Base-by-base conservation (phyloP, 306 rosid species). In the Castanea mollissima region DNA sequence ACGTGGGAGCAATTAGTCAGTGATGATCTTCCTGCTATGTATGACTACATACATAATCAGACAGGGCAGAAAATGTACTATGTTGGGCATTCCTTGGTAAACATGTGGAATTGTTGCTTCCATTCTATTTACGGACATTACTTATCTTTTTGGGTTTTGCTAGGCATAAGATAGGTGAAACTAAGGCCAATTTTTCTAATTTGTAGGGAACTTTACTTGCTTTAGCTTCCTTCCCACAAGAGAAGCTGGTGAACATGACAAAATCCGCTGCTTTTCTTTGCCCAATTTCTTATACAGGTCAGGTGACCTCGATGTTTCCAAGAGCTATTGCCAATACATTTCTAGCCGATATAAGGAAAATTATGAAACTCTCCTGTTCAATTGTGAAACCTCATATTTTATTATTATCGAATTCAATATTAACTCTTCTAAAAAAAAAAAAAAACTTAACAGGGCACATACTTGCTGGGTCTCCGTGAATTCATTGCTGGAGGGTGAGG, bases 1-100 rank as follows among this genome's bases (percentile, higher is more conserved):
- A 87, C 99, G 69, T 95, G 99, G 99, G 98, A 92, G 91, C 97
- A 93, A 86, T 81, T 92, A 52, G 97, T 90, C 8, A 89, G 97
- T 60, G 85, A 88, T 83, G 99, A 95, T 84, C 90, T 95, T 74
- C 95, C 99, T 18, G 92, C 95, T 34, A 91, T 92, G 55, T 69
- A 91, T 75, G 81, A 86, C 73, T 89, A 95, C 83, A 97, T 95
- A 73, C 86, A 81, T 77, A 80, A 86, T 87, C 90, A 86, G 83
- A 49, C 54, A 49, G 5, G 54, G 54, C 54, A 49, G 54, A 49
- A 49, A 49, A 16, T 49, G 15, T 49, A 92, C 79, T 95, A 92
- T 83, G 87, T 92, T 82, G 99, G 99, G 71, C 99, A 95, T 79
- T 95, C 99, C 51, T 90, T 90, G 93, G 97, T 91, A 56, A 12